Evolutionary conservation across 345 rosid species (phyloP), one percentile per base, ranked within the genome.

Genomic region (Salix suchowensis): DNA sequence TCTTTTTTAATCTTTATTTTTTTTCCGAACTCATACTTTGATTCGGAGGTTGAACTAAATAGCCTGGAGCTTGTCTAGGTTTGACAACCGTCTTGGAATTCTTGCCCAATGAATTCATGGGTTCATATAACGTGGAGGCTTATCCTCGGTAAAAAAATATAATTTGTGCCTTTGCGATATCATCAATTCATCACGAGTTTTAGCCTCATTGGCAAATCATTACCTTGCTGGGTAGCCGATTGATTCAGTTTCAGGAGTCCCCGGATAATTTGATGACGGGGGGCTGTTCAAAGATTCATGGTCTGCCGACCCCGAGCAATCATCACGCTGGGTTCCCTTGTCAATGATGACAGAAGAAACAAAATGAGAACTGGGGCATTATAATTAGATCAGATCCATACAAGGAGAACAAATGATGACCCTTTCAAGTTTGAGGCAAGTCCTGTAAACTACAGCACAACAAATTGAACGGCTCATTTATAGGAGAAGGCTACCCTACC

Each of bases 401-500:
- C 14, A 23, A n/a, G 62, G 62, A n/a, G 62, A 58, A 10, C 62
- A 23, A 58, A 58, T 23, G 62, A 3, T 11, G 23, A 58, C 28
- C 28, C 62, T n/a, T 58, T 10, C 62, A 58, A n/a, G 62, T 58
- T 58, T 10, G 14, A 55, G 21, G 32, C 34, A 62, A n/a, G 68
- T 65, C 39, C 19, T 39, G 44, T 52, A 52, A 54, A 72, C 34
- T 16, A 52, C 42, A n/a, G 3, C 32, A 65, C 67, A 9, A 19
- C 36, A 23, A 36, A 2, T 23, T 24, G 62, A 6, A 7, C 11
- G 23, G 50, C 24, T 39, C 24, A 10, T 72, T 58, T 58, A 72
- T 58, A 58, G 39, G 66, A 66, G 55, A 65, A 42, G 68, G 70
- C 52, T 65, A 34, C 72, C 78, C 52, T 65, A 34, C 72, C 78